phyloP scores from a whole-genome alignment of 2,329 filamentous ascomycete species.

The Emergomyces africanus region DNA sequence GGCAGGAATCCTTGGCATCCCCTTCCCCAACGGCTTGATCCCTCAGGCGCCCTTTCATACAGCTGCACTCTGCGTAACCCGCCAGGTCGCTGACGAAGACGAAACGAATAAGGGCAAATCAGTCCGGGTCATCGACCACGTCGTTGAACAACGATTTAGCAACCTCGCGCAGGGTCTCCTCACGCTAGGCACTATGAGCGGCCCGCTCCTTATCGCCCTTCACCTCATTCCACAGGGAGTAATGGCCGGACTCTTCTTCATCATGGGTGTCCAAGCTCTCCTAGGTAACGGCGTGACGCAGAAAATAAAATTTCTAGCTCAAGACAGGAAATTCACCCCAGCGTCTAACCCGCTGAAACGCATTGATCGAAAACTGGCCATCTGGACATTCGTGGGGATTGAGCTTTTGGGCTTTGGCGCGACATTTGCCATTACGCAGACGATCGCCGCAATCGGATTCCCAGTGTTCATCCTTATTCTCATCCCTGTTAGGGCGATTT shows the following conservation, averaged over 20 bases:
- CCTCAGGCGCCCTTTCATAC: conserved; percentile 78
- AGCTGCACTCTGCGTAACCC: conserved; percentile 60
- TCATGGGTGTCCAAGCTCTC: conserved; percentile 71
- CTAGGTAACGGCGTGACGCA: conserved; percentile 63
- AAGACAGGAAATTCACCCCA: conserved; percentile 50
- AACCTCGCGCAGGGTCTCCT: conserved; percentile 68
- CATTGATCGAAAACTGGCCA: conserved; percentile 48
- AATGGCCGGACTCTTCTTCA: conserved; percentile 68
- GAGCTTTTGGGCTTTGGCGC: conserved; percentile 60
- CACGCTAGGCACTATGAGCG: conserved; percentile 66
- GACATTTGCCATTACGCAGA: conserved; percentile 74
- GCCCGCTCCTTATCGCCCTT: conserved; percentile 58
- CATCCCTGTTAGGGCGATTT: conserved; percentile 51
- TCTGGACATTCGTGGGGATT: conserved; percentile 59
- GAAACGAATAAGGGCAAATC: conserved; percentile 47
- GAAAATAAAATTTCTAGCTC: conserved; percentile 57
- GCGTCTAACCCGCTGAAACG: conserved; percentile 45
- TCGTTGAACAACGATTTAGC: conserved; percentile 60
- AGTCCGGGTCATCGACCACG: conserved; percentile 48
- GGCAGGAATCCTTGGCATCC: conserved; percentile 62
- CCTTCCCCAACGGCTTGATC: conserved; percentile 72
- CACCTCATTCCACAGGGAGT: conserved; percentile 70
- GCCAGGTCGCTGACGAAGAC: conserved; percentile 41
- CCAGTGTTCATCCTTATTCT: conserved; percentile 60
- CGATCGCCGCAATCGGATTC: conserved; percentile 69